These are phyloP conservation scores for Aspergillus homomorphus DNA, from an alignment of 495 filamentous ascomycete species.

Conservation along the genomic window DNA sequence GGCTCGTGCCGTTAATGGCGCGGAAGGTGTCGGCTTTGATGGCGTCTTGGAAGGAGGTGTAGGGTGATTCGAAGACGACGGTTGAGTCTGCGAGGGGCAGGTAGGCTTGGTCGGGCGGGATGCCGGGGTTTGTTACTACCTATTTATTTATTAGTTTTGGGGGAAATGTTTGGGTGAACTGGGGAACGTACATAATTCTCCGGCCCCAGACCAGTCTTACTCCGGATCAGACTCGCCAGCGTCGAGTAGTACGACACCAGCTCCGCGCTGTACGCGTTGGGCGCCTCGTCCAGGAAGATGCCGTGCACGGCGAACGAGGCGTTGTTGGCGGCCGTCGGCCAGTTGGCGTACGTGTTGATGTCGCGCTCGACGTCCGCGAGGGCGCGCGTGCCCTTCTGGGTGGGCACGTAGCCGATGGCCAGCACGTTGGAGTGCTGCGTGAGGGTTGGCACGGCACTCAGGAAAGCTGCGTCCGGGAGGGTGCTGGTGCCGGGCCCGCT, in stretches of 20 bases:
- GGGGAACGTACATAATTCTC: constrained; percentile 14
- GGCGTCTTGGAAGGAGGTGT: constrained; percentile 18
- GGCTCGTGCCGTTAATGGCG: constrained; percentile 8
- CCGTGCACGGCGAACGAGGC: constrained; percentile 16
- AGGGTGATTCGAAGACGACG: constrained; percentile 28
- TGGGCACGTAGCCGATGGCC: constrained; percentile 45
- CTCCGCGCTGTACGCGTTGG: constrained; percentile 12
- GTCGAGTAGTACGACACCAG: constrained; percentile 14
- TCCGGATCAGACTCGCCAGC: constrained; percentile 14
- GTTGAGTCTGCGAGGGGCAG: constrained; percentile 17
- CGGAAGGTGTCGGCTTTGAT: constrained; percentile 7
- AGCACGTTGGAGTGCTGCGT: constrained; percentile 31
- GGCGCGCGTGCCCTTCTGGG: constrained; percentile 28
- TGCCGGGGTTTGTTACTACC: constrained; percentile 36
- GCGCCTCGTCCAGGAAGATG: constrained; percentile 27
- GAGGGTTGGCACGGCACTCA: constrained; percentile 28
- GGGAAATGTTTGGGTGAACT: too few species aligned
- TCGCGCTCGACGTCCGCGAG: constrained; percentile 26
- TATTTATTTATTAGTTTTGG: background rate
- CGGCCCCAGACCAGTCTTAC: constrained; percentile 16
- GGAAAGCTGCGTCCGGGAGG: constrained; percentile 36
- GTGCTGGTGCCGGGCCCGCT: constrained; percentile 36
- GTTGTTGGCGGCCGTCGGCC: constrained; percentile 19
- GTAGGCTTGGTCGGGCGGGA: constrained; percentile 24
- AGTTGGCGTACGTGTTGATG: constrained; percentile 29